A percentile compares a stretch with the other conserved stretches of the same genome.
Evolutionary conservation across 2,329 filamentous ascomycete genomes (phyloP).

Genomic region (Sordariomycetes sp.): DNA sequence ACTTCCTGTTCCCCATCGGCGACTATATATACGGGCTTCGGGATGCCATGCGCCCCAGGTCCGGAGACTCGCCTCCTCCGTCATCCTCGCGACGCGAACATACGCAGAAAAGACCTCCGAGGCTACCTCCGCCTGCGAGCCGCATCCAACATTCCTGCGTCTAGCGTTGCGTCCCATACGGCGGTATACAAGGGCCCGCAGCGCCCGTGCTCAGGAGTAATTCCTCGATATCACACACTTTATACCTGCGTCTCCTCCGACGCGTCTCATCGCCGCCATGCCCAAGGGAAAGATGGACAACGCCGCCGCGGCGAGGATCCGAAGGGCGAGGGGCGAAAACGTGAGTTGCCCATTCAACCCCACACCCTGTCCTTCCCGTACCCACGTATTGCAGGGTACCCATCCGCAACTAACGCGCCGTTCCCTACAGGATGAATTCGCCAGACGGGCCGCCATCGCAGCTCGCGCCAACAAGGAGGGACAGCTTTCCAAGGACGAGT

Average conservation of each 20-base stretch:
- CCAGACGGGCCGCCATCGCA: constrained; percentile 19
- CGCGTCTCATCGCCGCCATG: constrained; percentile 1
- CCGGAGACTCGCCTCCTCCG: not conserved
- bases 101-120: too few relatives aligned
- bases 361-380: not conserved
- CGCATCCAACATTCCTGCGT: too few relatives aligned
- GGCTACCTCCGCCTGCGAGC: too few relatives aligned
- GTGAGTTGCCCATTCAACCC: constrained; percentile 12
- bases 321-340: constrained; percentile 24
- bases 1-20: not conserved
- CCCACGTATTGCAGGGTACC: not conserved
- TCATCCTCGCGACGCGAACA: not conserved
- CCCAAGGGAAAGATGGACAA: constrained; percentile 25
- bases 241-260: not conserved
- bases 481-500: constrained; percentile 3
- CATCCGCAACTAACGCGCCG: not conserved
- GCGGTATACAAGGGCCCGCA: too few relatives aligned
- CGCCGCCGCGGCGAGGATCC: constrained; percentile 24
- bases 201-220: too few relatives aligned
- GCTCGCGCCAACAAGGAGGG: constrained; percentile 18
- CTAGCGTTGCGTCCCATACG: too few relatives aligned
- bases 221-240: not conserved
- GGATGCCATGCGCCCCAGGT: not conserved
- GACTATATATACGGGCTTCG: not conserved
- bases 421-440: constrained; percentile 18